These are phyloP conservation scores for Mikania micrantha DNA, from an alignment of 129 eudicot species.

Conservation along the genomic window DNA sequence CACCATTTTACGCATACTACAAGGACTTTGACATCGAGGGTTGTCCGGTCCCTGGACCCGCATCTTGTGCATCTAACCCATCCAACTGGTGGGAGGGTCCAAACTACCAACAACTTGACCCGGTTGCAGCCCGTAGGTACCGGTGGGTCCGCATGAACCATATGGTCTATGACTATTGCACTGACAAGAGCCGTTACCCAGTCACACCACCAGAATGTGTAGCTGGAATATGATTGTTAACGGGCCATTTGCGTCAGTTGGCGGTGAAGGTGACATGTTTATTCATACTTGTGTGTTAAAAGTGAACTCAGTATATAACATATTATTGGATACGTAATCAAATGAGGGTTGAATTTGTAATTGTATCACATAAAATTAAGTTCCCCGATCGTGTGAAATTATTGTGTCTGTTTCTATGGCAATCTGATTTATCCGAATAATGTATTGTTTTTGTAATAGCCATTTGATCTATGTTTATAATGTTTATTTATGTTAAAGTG, in stretches of 20 bases:
- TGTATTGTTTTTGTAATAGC: background rate
- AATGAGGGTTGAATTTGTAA: slow-evolving; percentile 19
- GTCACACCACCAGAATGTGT: slow-evolving; percentile 74
- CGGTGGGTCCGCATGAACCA: slow-evolving; percentile 86
- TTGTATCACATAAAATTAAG: slow-evolving; percentile 1
- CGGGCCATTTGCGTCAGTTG: background rate
- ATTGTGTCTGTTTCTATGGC: background rate
- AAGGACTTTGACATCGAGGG: slow-evolving; percentile 96
- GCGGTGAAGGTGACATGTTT: background rate
- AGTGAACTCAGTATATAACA: slow-evolving; percentile 12
- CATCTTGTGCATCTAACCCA: slow-evolving; percentile 47
- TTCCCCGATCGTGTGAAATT: slow-evolving; percentile 15
- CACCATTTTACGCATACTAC: slow-evolving; percentile 91
- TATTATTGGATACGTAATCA: background rate
- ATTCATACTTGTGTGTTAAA: background rate
- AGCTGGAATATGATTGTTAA: slow-evolving; percentile 45
- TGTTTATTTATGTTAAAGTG: no score
- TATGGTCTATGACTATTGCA: slow-evolving; percentile 90
- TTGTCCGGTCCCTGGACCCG: slow-evolving; percentile 69
- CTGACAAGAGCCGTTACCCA: slow-evolving; percentile 62
- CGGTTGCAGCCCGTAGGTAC: slow-evolving; percentile 53
- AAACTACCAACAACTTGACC: slow-evolving; percentile 52
- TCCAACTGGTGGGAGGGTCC: slow-evolving; percentile 87
- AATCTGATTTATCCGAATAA: background rate
- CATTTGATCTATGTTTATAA: background rate